phyloP scores from a whole-genome alignment of 805 yeast genomes.

The Suhomyces xylopsoci region DNA sequence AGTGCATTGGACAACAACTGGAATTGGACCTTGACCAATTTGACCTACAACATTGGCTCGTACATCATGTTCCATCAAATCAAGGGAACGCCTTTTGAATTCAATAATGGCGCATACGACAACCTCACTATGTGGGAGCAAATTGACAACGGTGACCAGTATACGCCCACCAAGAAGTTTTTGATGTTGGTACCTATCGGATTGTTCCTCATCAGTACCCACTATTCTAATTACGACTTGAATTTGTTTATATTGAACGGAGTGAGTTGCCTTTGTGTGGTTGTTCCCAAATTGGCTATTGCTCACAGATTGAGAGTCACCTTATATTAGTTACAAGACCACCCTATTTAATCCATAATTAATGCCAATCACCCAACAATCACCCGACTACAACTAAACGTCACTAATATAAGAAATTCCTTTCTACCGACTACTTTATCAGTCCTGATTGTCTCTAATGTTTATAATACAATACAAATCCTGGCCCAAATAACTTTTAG shows the following conservation, averaged over 20 bases:
- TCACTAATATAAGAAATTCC: background rate
- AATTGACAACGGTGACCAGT: slow-evolving; percentile 91
- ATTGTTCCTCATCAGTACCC: slow-evolving; percentile 81
- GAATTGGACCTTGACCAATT: slow-evolving; percentile 92
- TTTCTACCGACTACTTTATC: background rate
- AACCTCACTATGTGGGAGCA: slow-evolving; percentile 99
- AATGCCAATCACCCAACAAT: background rate
- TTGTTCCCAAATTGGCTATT: slow-evolving; percentile 85
- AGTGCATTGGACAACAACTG: slow-evolving; percentile 80
- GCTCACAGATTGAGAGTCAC: slow-evolving; percentile 75
- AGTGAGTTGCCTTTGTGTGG: slow-evolving; percentile 78
- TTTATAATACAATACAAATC: background rate
- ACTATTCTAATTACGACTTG: slow-evolving; percentile 82
- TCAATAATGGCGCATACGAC: slow-evolving; percentile 94
- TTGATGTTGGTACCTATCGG: slow-evolving; percentile 89
- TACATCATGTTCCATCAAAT: slow-evolving; percentile 96
- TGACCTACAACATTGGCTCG: slow-evolving; percentile 85
- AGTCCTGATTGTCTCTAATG: background rate
- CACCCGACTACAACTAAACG: background rate
- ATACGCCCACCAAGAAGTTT: slow-evolving; percentile 94
- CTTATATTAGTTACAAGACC: slow-evolving; percentile 21
- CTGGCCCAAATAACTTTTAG: no score
- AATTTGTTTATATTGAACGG: slow-evolving; percentile 76
- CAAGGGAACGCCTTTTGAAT: slow-evolving; percentile 96
- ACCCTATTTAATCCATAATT: background rate